A percentile compares a stretch with the other conserved stretches of the same genome.
phyloP scores from a whole-genome alignment of 495 filamentous ascomycete genomes.

The Rusavskia elegans region DNA sequence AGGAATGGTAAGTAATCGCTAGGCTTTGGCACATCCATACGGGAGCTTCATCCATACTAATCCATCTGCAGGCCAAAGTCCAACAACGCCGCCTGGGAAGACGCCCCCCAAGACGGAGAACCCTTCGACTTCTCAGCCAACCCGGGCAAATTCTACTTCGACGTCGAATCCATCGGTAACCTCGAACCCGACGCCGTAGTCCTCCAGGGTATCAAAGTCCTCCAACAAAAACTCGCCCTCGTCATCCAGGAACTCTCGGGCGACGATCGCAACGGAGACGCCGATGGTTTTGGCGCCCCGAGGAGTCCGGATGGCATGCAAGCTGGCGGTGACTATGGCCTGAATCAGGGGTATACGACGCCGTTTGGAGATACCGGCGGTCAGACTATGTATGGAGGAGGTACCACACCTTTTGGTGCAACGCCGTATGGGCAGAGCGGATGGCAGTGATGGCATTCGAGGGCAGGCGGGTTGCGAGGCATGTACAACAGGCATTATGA shows the following conservation, averaged over 20 bases:
- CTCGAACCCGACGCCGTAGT: slow-evolving; percentile 78
- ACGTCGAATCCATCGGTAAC: slow-evolving; percentile 78
- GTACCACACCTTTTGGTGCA: slow-evolving; percentile 55
- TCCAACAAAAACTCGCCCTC: slow-evolving; percentile 77
- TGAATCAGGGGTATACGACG: slow-evolving; percentile 58
- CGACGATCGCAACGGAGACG: slow-evolving; percentile 32
- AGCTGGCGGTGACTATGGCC: slow-evolving; percentile 36
- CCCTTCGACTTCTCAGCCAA: slow-evolving; percentile 83
- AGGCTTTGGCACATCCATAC: too few species aligned
- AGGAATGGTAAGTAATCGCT: slow-evolving; percentile 64
- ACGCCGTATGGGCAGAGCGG: slow-evolving; percentile 32
- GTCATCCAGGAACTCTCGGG: slow-evolving; percentile 59
- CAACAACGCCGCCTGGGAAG: slow-evolving; percentile 76
- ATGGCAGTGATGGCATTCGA: slow-evolving; percentile 4
- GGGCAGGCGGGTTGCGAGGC: neutral
- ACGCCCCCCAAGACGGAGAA: slow-evolving; percentile 61
- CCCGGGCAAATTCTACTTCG: slow-evolving; percentile 73
- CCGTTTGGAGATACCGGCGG: slow-evolving; percentile 44
- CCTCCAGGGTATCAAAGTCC: slow-evolving; percentile 70
- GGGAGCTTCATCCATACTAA: neutral
- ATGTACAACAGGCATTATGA: neutral
- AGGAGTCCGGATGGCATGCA: slow-evolving; percentile 33
- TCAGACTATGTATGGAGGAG: slow-evolving; percentile 51
- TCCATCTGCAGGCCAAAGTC: slow-evolving; percentile 53
- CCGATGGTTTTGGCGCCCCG: slow-evolving; percentile 39